Evolutionary conservation across 495 filamentous ascomycete genomes (phyloP), one percentile per base, ranked within the genome.

Genomic region (Daldinia childiae): DNA sequence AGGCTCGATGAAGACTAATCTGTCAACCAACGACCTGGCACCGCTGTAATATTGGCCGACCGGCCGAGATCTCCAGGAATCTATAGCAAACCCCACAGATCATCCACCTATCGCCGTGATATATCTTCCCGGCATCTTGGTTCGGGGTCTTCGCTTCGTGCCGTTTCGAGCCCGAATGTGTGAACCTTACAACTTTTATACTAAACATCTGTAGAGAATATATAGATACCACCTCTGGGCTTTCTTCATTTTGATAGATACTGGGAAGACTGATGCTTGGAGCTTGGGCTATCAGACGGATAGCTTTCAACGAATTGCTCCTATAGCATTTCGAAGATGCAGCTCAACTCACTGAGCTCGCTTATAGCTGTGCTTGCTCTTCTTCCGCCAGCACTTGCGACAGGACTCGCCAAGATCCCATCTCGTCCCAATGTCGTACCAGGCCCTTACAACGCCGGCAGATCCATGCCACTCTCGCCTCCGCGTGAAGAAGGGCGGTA

Each of bases 101-200:
- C 69, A 72, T 72, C 69, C 69, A 72, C 69, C 64, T 72, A 72
- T 72, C 64, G 56, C 36, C 14, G 34, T 64, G 12, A n/a, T 50
- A 48, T 41, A 48, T 41, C 59, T 34, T 60, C 19, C 69, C 56
- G 34, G 56, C 17, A 56, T 45, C 43, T 64, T 50, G 64, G 60
- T 19, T 56, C 41, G 1, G 48, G 6, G 38, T 52, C 52, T 71
- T 63, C 55, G 48, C 59, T 43, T 68, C 54, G 43, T 64, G 58
- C 12, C 38, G 38, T 64, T 68, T 27, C 52, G 4, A 58, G 19
- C 26, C 48, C 55, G 36, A 56, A 30, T 9, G 7, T 64, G n/a
- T 39, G 39, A 54, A 15, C 15, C 32, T 15, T 60, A 48, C 32
- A 60, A 45, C 2, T 63, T 48, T 54, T 5, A 50, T 58, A 36